phyloP scores from a whole-genome alignment of 1,284 basidiomycete genomes.

The Heliocybe sulcata region DNA sequence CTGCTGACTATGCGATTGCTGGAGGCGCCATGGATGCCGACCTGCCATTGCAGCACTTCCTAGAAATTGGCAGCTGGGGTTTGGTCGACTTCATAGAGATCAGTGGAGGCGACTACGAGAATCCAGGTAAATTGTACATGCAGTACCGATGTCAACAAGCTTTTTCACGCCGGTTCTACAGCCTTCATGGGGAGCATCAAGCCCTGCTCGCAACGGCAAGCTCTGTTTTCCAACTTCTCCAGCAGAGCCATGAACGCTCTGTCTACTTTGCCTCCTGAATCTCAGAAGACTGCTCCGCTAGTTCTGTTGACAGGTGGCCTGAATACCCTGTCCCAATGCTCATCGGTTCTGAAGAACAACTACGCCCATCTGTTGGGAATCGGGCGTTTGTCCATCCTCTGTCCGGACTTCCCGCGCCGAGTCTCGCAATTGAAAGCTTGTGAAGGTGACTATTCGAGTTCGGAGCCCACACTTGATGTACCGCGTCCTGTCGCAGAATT shows the following conservation, averaged over 20 bases:
- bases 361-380: slow-evolving; percentile 75
- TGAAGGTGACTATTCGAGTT: background rate
- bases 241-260: slow-evolving; percentile 29
- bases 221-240: slow-evolving; percentile 57
- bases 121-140: slow-evolving; percentile 66
- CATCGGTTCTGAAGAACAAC: slow-evolving; percentile 38
- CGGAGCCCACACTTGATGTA: background rate
- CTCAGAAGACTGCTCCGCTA: slow-evolving; percentile 33
- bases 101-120: slow-evolving; percentile 84
- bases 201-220: slow-evolving; percentile 38
- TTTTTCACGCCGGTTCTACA: slow-evolving; percentile 7
- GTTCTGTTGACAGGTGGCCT: slow-evolving; percentile 82
- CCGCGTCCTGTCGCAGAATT: background rate
- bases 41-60: slow-evolving; percentile 50
- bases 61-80: slow-evolving; percentile 55
- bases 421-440: too few species aligned
- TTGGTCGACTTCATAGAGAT: slow-evolving; percentile 81
- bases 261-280: slow-evolving; percentile 14
- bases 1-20: slow-evolving; percentile 69
- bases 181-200: slow-evolving; percentile 18
- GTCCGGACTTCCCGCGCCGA: slow-evolving; percentile 45
- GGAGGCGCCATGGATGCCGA: slow-evolving; percentile 15
- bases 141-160: too few species aligned
- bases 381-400: slow-evolving; percentile 60
- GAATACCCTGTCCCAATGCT: slow-evolving; percentile 51